Base-by-base conservation (phyloP, 2,329 filamentous ascomycete species). In the Dryadomyces quercivorus region DNA sequence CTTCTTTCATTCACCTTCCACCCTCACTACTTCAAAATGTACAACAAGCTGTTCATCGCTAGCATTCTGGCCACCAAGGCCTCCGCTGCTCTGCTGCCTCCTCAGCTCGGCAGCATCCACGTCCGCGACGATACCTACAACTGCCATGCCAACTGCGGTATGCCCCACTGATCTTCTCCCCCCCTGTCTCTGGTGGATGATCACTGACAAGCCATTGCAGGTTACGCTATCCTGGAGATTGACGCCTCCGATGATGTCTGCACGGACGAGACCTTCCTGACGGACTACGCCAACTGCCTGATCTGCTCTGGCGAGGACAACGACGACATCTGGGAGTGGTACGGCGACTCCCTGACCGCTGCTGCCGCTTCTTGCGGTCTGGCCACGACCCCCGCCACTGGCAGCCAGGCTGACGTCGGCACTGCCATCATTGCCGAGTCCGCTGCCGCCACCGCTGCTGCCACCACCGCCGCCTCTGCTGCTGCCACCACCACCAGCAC, bases 91-190 rank as follows among this genome's bases (percentile, higher is more conserved):
- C 18, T 56, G 2, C 18, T 49, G 22, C 51, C 45, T 40, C 15
- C 5, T 6, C 38, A 51, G 43, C 38, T 56, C 9, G 48, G 13
- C 21, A 5, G 22, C 36, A 53, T 64, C n/a, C 15, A 53, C 12
- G 56, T 51, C 59, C 69, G 70, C 50, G 66, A 69, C 54, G 66
- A 68, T 12, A 54, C 61, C 0, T 73, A 71, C 61, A 69, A 72
- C 57, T 73, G 71, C 60, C 71, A 73, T 56, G 67, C 72, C 56
- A 71, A 70, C 59, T 73, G 71, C 61, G 70, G 70, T 71, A 60
- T 44, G 67, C 61, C 13, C 1, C 22, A 46, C 22, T 42, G 31
- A 22, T 22, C 9, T 7, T 31, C 20, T 15, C 40, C 38, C 26
- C 22, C 21, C 20, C 13, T 26, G 36, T 48, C 55, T 36, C 12